These are phyloP conservation scores for Piloderma croceum DNA, from an alignment of 768 basidiomycete genomes.

Conservation along the genomic window DNA sequence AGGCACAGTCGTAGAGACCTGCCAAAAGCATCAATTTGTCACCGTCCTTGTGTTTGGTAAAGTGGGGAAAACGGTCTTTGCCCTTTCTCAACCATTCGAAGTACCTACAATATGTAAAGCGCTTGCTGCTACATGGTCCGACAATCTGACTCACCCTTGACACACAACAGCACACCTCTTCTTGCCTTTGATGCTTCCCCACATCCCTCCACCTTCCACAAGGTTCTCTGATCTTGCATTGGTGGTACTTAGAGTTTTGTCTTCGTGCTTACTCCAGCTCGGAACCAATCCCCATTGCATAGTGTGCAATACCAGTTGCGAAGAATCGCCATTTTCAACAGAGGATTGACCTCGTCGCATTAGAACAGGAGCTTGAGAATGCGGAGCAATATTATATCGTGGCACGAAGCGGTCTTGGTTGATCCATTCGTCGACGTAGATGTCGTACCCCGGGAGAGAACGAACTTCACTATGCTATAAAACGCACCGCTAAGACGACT, in stretches of 20 bases:
- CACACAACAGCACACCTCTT: slow-evolving; percentile 84
- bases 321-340: slow-evolving; percentile 5
- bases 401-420: slow-evolving; percentile 53
- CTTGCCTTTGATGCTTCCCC: slow-evolving; percentile 74
- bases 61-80: slow-evolving; percentile 75
- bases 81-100: slow-evolving; percentile 93
- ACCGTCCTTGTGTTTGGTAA: slow-evolving; percentile 57
- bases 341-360: slow-evolving; percentile 37
- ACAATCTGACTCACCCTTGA: slow-evolving; percentile 47
- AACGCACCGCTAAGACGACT: too few species aligned
- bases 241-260: slow-evolving; percentile 71
- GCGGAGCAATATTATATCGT: slow-evolving; percentile 82
- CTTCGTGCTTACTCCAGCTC: slow-evolving; percentile 75
- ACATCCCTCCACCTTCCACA: slow-evolving; percentile 71
- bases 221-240: slow-evolving; percentile 88
- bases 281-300: slow-evolving; percentile 93
- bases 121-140: background rate
- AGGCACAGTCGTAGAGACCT: slow-evolving; percentile 74
- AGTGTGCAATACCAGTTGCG: slow-evolving; percentile 58
- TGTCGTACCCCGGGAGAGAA: slow-evolving; percentile 36
- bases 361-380: slow-evolving; percentile 71
- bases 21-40: slow-evolving; percentile 74
- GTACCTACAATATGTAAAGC: slow-evolving; percentile 45
- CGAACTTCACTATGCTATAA: slow-evolving; percentile 23
- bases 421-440: slow-evolving; percentile 54